Evolutionary conservation across 768 basidiomycete genomes (phyloP).

Genomic region (Candolleomyces aberdarensis): DNA sequence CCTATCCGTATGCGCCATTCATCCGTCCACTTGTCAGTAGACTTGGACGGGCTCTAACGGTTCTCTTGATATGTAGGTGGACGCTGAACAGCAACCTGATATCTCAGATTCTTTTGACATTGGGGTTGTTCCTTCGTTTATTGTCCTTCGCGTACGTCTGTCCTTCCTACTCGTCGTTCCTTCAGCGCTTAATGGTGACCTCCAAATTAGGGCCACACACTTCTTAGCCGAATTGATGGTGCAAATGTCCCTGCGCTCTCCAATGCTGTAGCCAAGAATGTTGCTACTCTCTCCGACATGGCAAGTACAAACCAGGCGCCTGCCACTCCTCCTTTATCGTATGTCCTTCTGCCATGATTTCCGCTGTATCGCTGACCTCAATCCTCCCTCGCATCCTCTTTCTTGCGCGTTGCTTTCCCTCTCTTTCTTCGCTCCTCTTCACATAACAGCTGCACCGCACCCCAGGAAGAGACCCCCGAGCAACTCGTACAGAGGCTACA

Average conservation of each 20-base stretch:
- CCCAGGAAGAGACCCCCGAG: constrained; percentile 54
- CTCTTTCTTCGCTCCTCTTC: too few species aligned
- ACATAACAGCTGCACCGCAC: constrained; percentile 12
- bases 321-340: constrained; percentile 10
- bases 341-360: too few species aligned
- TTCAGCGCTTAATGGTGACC: too few species aligned
- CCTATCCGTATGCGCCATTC: constrained; percentile 52
- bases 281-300: constrained; percentile 33
- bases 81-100: constrained; percentile 76
- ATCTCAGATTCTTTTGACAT: constrained; percentile 93
- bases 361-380: too few species aligned
- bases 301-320: constrained; percentile 48
- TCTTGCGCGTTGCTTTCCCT: too few species aligned
- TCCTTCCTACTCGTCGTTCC: not conserved
- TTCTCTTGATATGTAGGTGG: constrained; percentile 51
- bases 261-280: constrained; percentile 56
- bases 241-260: constrained; percentile 72
- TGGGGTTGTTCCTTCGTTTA: constrained; percentile 81
- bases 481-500: constrained; percentile 64
- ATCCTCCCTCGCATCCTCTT: too few species aligned
- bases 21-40: too few species aligned
- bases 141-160: constrained; percentile 69
- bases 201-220: constrained; percentile 72
- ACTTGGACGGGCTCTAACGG: too few species aligned
- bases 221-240: constrained; percentile 76